Evolutionary conservation across 2,329 filamentous ascomycete species (phyloP).

Genomic region (Arthrobotrys sinensis): DNA sequence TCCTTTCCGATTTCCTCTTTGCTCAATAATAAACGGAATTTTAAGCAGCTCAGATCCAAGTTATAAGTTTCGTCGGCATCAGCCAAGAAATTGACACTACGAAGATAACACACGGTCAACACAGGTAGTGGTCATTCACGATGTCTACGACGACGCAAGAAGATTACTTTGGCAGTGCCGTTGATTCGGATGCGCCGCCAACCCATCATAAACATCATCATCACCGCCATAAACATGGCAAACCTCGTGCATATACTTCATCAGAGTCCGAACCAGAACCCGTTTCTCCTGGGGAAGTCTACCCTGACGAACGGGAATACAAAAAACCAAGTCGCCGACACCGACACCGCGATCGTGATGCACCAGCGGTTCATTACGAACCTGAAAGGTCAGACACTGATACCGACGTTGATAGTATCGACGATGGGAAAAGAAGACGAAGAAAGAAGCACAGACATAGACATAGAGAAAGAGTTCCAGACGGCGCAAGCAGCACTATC

Average conservation of each 20-base stretch:
- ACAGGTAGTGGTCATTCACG: constrained; percentile 1
- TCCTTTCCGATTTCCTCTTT: constrained; percentile 9
- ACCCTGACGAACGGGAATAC: constrained; percentile 39
- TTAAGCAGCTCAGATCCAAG: background rate
- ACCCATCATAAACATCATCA: constrained; percentile 25
- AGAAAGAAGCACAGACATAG: constrained; percentile 46
- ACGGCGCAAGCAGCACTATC: constrained; percentile 41
- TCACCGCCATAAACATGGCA: constrained; percentile 42
- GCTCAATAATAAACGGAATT: background rate
- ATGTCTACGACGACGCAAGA: constrained; percentile 60
- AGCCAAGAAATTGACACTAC: constrained; percentile 11
- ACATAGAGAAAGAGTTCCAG: constrained; percentile 39
- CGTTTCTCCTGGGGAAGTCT: constrained; percentile 2
- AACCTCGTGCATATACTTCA: constrained; percentile 29
- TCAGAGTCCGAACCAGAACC: constrained; percentile 38
- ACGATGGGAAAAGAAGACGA: constrained; percentile 37
- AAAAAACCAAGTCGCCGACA: constrained; percentile 48
- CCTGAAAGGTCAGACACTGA: constrained; percentile 20
- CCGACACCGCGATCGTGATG: constrained; percentile 25
- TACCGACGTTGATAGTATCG: constrained; percentile 34
- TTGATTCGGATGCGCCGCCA: constrained; percentile 33
- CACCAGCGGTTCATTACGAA: constrained; percentile 27
- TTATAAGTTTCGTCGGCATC: constrained; percentile 13
- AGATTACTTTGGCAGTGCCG: constrained; percentile 52
- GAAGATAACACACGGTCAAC: constrained; percentile 23